Conservation (phyloP, 495 filamentous ascomycete genomes). For the Gamarada debralockiae region DNA sequence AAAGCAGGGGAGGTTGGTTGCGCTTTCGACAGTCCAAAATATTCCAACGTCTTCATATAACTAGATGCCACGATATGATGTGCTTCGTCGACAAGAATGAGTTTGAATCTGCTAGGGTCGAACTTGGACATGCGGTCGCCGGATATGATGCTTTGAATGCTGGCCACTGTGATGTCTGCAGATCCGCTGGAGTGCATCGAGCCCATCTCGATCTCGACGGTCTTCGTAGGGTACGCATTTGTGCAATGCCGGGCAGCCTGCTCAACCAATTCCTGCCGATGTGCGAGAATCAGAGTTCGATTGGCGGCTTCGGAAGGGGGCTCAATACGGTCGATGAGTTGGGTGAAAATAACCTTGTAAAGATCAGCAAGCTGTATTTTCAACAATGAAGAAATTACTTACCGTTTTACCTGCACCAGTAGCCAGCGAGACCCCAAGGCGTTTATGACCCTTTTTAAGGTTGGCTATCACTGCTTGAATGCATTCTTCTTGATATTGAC, state of each 20-base stretch:
- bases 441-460: constrained; percentile 68
- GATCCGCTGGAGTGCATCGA: constrained; percentile 63
- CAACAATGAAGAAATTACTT: constrained; percentile 14
- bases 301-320: constrained; percentile 51
- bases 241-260: constrained; percentile 85
- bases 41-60: constrained; percentile 66
- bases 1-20: constrained; percentile 58
- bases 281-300: constrained; percentile 87
- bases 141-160: constrained; percentile 73
- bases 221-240: constrained; percentile 71
- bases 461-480: constrained; percentile 79
- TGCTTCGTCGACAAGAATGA: constrained; percentile 94
- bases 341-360: constrained; percentile 85
- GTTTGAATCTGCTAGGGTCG: constrained; percentile 75
- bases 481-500: constrained; percentile 82
- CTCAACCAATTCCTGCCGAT: constrained; percentile 92
- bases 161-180: constrained; percentile 95
- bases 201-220: constrained; percentile 88
- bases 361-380: constrained; percentile 1
- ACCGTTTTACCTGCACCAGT: constrained; percentile 94
- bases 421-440: constrained; percentile 84
- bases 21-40: constrained; percentile 67
- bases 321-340: constrained; percentile 77
- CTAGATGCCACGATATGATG: constrained; percentile 88
- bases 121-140: constrained; percentile 75